Percentiles rank a stretch among this genome's conserved stretches.
Conservation (phyloP, 768 basidiomycete species). For the Termitomyces sp. region DNA sequence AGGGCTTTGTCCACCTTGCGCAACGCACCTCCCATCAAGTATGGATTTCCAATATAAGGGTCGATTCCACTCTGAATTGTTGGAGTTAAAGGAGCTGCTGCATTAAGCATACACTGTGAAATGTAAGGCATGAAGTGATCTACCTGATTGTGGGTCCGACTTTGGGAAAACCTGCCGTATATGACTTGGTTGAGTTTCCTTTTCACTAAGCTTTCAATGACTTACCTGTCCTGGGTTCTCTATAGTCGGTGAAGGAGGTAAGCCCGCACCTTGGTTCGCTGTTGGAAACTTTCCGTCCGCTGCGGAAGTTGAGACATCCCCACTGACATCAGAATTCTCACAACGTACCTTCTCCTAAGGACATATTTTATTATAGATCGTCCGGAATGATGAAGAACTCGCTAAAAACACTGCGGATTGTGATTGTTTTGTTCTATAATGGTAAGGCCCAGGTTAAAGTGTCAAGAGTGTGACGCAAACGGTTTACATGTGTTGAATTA, state of each 20-base stretch:
- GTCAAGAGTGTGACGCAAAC: slow-evolving; percentile 10
- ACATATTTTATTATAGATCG: slow-evolving; percentile 10
- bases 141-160: slow-evolving; percentile 34
- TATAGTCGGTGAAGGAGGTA: slow-evolving; percentile 37
- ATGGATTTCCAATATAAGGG: slow-evolving; percentile 39
- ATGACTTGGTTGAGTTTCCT: neutral
- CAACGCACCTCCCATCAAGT: slow-evolving; percentile 35
- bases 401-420: neutral
- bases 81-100: slow-evolving; percentile 16
- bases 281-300: slow-evolving; percentile 37
- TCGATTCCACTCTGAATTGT: slow-evolving; percentile 16
- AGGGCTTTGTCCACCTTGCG: slow-evolving; percentile 38
- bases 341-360: slow-evolving; percentile 21
- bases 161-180: slow-evolving; percentile 39
- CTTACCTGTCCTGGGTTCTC: slow-evolving; percentile 43
- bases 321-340: neutral
- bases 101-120: neutral
- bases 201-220: neutral
- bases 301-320: slow-evolving; percentile 2
- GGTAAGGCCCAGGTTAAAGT: neutral
- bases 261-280: slow-evolving; percentile 21
- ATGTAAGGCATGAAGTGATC: neutral
- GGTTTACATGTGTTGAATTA: slow-evolving; percentile 9
- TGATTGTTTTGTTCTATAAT: neutral
- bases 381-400: neutral